Conservation (phyloP, 495 filamentous ascomycete genomes). For the Daldinia decipiens region DNA sequence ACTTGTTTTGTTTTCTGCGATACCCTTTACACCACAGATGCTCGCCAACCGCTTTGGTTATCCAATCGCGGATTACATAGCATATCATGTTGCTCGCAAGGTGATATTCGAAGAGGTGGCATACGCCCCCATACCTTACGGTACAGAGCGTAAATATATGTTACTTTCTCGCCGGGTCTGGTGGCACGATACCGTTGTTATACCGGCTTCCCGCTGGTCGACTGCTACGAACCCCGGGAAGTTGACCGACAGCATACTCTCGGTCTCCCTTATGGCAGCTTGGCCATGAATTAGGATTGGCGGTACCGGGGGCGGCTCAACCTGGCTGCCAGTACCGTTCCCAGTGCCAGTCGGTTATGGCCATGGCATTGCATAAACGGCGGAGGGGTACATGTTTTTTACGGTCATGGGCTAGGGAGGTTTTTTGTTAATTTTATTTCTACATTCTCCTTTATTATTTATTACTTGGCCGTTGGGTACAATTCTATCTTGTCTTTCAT, state of each 20-base stretch:
- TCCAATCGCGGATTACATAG: slow-evolving; percentile 27
- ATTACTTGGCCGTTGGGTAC: slow-evolving; percentile 9
- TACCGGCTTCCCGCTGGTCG: background rate
- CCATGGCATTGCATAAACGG: slow-evolving; percentile 40
- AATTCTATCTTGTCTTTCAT: slow-evolving; percentile 23
- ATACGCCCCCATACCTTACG: slow-evolving; percentile 3
- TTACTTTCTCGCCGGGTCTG: slow-evolving; percentile 1
- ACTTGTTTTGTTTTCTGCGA: slow-evolving; percentile 31
- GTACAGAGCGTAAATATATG: slow-evolving; percentile 17
- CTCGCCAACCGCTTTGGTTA: slow-evolving; percentile 30
- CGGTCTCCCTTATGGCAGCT: slow-evolving; percentile 9
- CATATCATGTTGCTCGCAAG: slow-evolving; percentile 17
- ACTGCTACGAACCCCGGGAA: slow-evolving; percentile 1
- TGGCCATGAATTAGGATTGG: slow-evolving; percentile 14
- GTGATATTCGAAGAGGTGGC: background rate
- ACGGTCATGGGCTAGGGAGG: slow-evolving; percentile 31
- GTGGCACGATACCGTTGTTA: background rate
- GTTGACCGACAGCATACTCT: slow-evolving; percentile 7
- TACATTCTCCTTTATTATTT: slow-evolving; percentile 26
- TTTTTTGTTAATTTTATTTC: slow-evolving; percentile 26
- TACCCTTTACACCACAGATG: slow-evolving; percentile 41
- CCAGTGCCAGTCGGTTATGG: slow-evolving; percentile 21
- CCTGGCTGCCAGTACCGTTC: slow-evolving; percentile 22
- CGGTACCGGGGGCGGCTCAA: slow-evolving; percentile 8
- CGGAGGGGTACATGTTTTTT: slow-evolving; percentile 24